Conservation (phyloP, 805 yeast species). For the Brettanomyces sp. region DNA sequence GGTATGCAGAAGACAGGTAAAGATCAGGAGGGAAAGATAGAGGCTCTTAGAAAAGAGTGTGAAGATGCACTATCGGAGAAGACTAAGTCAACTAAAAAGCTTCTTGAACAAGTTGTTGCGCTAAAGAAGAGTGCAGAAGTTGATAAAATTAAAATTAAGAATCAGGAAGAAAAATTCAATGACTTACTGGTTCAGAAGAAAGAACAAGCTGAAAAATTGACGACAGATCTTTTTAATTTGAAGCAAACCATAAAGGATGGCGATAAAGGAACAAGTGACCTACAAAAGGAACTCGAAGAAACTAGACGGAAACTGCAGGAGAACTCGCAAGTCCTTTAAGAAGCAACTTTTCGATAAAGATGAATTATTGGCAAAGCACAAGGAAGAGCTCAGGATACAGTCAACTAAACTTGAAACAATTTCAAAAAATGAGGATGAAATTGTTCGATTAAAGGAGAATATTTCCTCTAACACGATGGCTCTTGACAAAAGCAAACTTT, state of each 20-base stretch:
- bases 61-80: not conserved
- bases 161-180: not conserved
- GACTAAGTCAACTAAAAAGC: not conserved
- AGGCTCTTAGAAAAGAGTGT: not conserved
- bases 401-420: not conserved
- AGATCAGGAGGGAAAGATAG: not conserved
- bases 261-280: not conserved
- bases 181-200: not conserved
- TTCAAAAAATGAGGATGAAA: not conserved
- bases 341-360: not conserved
- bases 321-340: not conserved
- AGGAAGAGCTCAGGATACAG: not conserved
- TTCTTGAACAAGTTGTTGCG: not conserved
- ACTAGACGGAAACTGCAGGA: not conserved
- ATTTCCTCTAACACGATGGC: no score
- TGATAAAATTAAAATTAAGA: not conserved
- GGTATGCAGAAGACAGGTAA: not conserved
- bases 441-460: no score
- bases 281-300: not conserved
- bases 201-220: not conserved
- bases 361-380: not conserved
- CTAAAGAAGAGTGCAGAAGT: not conserved
- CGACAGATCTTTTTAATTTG: not conserved
- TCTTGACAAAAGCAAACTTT: no score
- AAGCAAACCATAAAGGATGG: not conserved